Base-by-base conservation (phyloP, 208 protist genomes). In the Trypanosoma cruzi region DNA sequence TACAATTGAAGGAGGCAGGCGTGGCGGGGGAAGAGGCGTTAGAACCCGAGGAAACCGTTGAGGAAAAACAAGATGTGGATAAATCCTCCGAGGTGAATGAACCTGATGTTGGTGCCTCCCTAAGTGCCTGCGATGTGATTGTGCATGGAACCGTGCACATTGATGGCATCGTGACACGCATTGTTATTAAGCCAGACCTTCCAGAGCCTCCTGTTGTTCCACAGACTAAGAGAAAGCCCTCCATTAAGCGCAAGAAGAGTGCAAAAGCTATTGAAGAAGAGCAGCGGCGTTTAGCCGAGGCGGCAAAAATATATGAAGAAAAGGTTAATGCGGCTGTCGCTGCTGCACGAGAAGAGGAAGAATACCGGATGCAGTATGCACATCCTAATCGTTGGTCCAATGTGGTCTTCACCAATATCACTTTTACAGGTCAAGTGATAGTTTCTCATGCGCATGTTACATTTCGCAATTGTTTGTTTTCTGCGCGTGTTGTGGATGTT, bases 401-500 rank as follows among this genome's bases (percentile, higher is more conserved):
- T 7, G 85, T 96, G 29, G 70, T 78, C 5, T 80, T 96, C 36
- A 63, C 78, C 10, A 87, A 93, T 70, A 63, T 93, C 24, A 93
- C 88, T 18, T 96, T 96, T 55, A 64, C 63, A 18, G 86, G 85
- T 22, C 84, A 81, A 4, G 86, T 96, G 13, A 73, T 79, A 63
- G 85, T 96, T 58, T 70, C 68, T 28, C 81, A 88, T 26, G 88
- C 88, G 0, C 90, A 96, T 71, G 82, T 93, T 4, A 87, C 62
- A 18, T 96, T 96, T 60, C 77, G 81, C 10, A 92, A 96, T 77
- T 96, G 90, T 74, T 58, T 69, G 67, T 96, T 96, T 44, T 59
- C 74, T 22, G 52, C 71, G n/a, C 6, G 61, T 5, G 56, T 2
- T 28, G 29, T 40, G 31, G 42, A 79, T 49, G 58, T 49, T 22